Base-by-base conservation (phyloP, 805 yeast species). In the Kazachstania psychrophila region DNA sequence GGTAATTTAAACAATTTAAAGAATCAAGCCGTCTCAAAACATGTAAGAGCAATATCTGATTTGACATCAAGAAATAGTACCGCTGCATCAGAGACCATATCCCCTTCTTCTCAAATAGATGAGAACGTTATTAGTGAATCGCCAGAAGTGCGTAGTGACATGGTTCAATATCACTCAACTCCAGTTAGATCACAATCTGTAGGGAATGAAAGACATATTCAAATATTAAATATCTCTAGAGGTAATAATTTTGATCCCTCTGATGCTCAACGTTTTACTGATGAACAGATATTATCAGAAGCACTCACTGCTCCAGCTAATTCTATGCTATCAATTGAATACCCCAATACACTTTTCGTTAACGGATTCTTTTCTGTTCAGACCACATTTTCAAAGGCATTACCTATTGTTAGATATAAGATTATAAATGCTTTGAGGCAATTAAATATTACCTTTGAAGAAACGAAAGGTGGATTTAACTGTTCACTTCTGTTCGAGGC, bases 361-460 rank as follows among this genome's bases (percentile, higher is more conserved):
- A 85, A 87, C 54, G 96, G 96, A 1, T 87, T 89, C 53, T 88
- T 88, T 61, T 78, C 89, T 41, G 96, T 88, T 34, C 96, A 87
- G 61, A 84, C 95, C 2, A 88, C 97, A 0, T 86, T 96, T 2
- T 84, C 95, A 5, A 86, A 85, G 51, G 89, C 95, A 12, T 67
- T 88, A 38, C 87, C 94, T 9, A 81, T 84, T 42, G 87, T 88
- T 38, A 72, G 96, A 36, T 77, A 81, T 52, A 87, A 82, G 54
- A 77, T 88, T 25, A 82, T 88, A 22, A 70, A 75, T 13, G 88
- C 81, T 2, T 68, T 88, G 54, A 75, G 76, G 12, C 74, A 74
- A 44, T 66, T 83, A 49, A 84, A 83, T 18, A 92, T 89, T 30
- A 73, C 75, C 40, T 88, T 71, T 57, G 79, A 78, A 43, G 97